Evolutionary conservation across 257 asterid genomes (phyloP).

Genomic region (Osmanthus fragrans): DNA sequence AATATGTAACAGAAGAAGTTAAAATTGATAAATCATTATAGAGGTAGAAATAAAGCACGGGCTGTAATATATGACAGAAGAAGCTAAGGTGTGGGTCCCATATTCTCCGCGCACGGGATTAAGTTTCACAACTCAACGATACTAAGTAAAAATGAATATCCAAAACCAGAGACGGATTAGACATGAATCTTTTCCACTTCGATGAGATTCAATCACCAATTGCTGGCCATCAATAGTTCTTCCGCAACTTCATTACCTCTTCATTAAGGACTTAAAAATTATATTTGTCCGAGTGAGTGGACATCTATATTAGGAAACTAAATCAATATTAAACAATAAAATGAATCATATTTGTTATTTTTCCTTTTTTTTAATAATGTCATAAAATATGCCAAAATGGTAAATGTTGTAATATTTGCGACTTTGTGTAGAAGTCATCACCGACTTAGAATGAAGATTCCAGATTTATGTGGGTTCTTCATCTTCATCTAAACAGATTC

Average conservation of each 20-base stretch:
- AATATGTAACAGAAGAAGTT: too few relatives aligned
- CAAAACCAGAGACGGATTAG: background rate
- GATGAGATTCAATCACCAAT: background rate
- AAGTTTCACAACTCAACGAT: background rate
- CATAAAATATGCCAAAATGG: background rate
- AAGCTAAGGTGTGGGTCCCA: background rate
- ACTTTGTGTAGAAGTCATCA: background rate
- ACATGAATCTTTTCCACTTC: background rate
- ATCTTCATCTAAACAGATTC: too few relatives aligned
- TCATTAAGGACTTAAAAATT: background rate
- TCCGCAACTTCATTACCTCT: background rate
- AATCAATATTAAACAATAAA: background rate
- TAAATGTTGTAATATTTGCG: background rate
- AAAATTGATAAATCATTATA: too few relatives aligned
- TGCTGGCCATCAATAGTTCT: too few relatives aligned
- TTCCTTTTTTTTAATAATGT: background rate
- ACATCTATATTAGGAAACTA: background rate
- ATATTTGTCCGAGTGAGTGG: background rate
- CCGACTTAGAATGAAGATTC: too few relatives aligned
- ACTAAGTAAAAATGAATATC: background rate
- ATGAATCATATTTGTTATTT: too few relatives aligned
- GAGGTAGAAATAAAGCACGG: too few relatives aligned
- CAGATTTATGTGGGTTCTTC: too few relatives aligned
- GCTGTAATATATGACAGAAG: too few relatives aligned
- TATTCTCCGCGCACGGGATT: background rate